phyloP scores from a whole-genome alignment of 495 filamentous ascomycete species.

The Talaromyces liani region DNA sequence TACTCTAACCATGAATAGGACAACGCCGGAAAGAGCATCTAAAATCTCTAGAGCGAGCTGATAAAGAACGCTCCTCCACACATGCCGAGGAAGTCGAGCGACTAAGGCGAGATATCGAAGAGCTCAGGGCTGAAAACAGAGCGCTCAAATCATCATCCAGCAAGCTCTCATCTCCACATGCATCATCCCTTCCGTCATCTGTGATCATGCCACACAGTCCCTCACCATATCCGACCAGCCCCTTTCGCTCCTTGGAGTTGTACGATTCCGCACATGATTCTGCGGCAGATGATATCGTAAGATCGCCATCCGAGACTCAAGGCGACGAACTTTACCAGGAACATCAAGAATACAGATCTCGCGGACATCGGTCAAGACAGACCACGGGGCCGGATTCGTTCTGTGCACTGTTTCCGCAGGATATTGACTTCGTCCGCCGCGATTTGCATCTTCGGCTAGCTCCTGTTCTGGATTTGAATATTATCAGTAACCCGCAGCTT shows the following conservation, averaged over 20 bases:
- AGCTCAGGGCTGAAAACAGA: constrained; percentile 26
- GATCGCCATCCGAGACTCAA: neutral
- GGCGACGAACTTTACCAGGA: neutral
- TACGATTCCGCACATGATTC: constrained; percentile 4
- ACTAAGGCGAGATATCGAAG: constrained; percentile 21
- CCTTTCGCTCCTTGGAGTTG: constrained; percentile 6
- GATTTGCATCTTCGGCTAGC: constrained; percentile 8
- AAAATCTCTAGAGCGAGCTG: constrained; percentile 26
- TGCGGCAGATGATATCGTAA: neutral
- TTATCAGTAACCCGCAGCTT: constrained; percentile 11
- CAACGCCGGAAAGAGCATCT: constrained; percentile 30
- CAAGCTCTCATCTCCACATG: constrained; percentile 1
- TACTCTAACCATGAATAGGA: constrained; percentile 11
- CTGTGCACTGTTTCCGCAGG: constrained; percentile 9
- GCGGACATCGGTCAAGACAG: neutral
- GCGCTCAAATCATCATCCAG: constrained; percentile 9
- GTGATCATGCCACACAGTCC: constrained; percentile 1
- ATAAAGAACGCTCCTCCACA: constrained; percentile 23
- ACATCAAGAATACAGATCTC: neutral
- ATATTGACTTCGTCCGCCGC: constrained; percentile 10
- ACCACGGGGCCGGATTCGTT: constrained; percentile 5
- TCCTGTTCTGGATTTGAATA: constrained; percentile 11
- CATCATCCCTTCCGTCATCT: constrained; percentile 5
- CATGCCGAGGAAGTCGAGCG: constrained; percentile 29
- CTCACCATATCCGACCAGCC: constrained; percentile 8